Conservation (phyloP, 1,284 basidiomycete species). For the Leucoagaricus sp. region DNA sequence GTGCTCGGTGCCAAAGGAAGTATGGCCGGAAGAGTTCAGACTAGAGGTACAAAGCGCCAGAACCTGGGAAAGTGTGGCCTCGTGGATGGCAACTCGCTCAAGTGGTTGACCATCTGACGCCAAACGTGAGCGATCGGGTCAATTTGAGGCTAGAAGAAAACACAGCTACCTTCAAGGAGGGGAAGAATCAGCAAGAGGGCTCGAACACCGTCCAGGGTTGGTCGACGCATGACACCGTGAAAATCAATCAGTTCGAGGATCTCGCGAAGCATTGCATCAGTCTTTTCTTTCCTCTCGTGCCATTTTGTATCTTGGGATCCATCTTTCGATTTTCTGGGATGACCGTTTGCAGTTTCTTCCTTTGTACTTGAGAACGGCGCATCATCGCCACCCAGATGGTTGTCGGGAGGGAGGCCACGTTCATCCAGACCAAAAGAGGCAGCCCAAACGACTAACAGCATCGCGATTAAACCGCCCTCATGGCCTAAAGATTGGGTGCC, state of each 20-base stretch:
- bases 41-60: slow-evolving; percentile 64
- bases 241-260: slow-evolving; percentile 78
- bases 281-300: slow-evolving; percentile 32
- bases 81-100: slow-evolving; percentile 45
- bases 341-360: slow-evolving; percentile 15
- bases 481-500: slow-evolving; percentile 55
- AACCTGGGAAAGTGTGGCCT: slow-evolving; percentile 51
- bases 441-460: slow-evolving; percentile 82
- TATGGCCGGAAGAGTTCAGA: slow-evolving; percentile 27
- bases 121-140: background rate
- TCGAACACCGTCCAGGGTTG: slow-evolving; percentile 84
- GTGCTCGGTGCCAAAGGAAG: slow-evolving; percentile 39
- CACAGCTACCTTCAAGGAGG: slow-evolving; percentile 70
- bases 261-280: slow-evolving; percentile 66
- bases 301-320: slow-evolving; percentile 16
- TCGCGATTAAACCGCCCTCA: slow-evolving; percentile 65
- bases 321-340: slow-evolving; percentile 20
- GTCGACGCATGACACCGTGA: slow-evolving; percentile 76
- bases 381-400: slow-evolving; percentile 4
- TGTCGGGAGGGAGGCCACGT: slow-evolving; percentile 48
- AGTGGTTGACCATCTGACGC: slow-evolving; percentile 40
- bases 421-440: slow-evolving; percentile 85
- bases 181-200: slow-evolving; percentile 77
- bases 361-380: slow-evolving; percentile 6
- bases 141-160: slow-evolving; percentile 2